These are phyloP conservation scores for Cystobasidium pallidum DNA, from an alignment of 1,284 basidiomycete species.

Conservation along the genomic window DNA sequence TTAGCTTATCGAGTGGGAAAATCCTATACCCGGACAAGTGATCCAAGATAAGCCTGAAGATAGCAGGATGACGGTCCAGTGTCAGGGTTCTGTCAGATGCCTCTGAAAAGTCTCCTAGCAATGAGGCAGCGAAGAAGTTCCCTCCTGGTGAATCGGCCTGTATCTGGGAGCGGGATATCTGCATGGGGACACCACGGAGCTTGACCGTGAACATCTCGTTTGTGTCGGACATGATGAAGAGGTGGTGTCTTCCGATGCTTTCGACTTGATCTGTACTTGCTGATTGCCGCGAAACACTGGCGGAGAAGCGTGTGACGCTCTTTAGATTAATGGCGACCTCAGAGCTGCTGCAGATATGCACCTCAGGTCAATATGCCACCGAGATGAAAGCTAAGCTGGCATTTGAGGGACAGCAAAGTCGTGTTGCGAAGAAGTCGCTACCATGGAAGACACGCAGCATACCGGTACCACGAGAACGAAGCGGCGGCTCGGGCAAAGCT, in stretches of 20 bases:
- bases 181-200: constrained; percentile 1
- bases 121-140: constrained; percentile 20
- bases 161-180: background rate
- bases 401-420: background rate
- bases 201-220: constrained; percentile 15
- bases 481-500: background rate
- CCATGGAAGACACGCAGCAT: no score
- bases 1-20: constrained; percentile 11
- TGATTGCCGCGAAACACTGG: background rate
- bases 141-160: constrained; percentile 10
- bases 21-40: constrained; percentile 29
- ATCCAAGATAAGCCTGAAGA: constrained; percentile 21
- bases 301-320: no score
- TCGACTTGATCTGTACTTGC: background rate
- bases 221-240: background rate
- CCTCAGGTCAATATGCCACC: no score
- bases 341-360: no score
- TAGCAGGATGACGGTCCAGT: constrained; percentile 19
- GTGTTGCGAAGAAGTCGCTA: background rate
- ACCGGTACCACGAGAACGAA: no score
- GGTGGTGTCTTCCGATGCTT: background rate
- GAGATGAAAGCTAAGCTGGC: background rate
- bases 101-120: constrained; percentile 29
- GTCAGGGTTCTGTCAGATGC: constrained; percentile 2
- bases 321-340: no score